Evolutionary conservation across 179 eudicot genomes (phyloP).

Genomic region (Spergularia azorica): DNA sequence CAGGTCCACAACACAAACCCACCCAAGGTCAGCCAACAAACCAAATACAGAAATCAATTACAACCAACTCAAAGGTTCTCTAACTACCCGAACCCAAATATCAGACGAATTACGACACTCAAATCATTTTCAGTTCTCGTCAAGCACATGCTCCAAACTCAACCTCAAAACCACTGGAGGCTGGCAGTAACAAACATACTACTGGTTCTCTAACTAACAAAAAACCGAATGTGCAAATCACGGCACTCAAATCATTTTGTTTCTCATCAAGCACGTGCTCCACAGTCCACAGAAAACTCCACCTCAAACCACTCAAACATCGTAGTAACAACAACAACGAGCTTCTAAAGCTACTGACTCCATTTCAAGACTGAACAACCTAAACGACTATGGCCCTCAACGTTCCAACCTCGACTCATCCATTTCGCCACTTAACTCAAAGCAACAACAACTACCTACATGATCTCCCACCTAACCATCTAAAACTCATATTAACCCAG

Average conservation of each 20-base stretch:
- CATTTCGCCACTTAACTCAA: not conserved
- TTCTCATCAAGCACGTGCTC: not conserved
- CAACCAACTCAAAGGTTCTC: too few relatives aligned
- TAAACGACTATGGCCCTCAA: not conserved
- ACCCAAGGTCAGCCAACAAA: too few relatives aligned
- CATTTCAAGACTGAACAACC: not conserved
- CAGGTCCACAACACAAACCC: not conserved
- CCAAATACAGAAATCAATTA: too few relatives aligned
- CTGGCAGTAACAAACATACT: too few relatives aligned
- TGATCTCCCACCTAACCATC: not conserved
- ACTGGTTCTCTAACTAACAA: too few relatives aligned
- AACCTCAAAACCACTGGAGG: too few relatives aligned
- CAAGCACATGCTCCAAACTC: too few relatives aligned
- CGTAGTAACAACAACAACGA: not conserved
- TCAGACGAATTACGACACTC: too few relatives aligned
- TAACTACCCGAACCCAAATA: too few relatives aligned
- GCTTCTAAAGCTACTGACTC: not conserved
- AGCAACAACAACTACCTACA: not conserved
- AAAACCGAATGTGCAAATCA: too few relatives aligned
- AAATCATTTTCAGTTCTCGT: too few relatives aligned
- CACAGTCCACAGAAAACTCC: not conserved
- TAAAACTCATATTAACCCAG: not conserved
- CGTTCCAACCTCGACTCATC: slow-evolving; percentile 7
- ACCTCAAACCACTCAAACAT: not conserved
- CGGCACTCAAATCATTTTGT: too few relatives aligned